Base-by-base conservation (phyloP, 1,284 basidiomycete genomes). In the Agroathelia rolfsii region DNA sequence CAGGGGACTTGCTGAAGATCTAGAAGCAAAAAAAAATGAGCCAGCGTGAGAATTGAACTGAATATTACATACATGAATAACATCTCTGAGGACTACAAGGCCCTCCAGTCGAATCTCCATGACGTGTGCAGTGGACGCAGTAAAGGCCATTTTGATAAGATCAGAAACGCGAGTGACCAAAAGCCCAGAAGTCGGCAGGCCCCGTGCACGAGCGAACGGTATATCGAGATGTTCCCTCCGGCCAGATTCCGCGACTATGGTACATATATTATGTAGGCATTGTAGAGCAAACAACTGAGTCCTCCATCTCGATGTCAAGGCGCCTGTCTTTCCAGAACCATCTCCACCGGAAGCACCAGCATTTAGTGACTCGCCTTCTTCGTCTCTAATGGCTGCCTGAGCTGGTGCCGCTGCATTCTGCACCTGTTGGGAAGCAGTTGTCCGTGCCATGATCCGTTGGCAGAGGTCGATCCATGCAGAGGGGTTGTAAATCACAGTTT, bases 401-500 rank as follows among this genome's bases (percentile, higher is more conserved):
- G 69, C 65, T 19, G 58, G 46, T 3, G 59, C 58, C 0, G 72
- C 66, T 6, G 73, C 71, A 39, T 83, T 72, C 1, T 68, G 67
- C 7, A 75, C 74, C 42, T 76, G 81, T 45, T 88, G 84, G 4
- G 81, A 77, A 2, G 81, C 82, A 10, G 83, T 88, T 11, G 84
- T 86, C 6, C 81, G 68, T 4, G 84, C 79, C 87, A 97, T 95
- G 56, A 98, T 97, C 20, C 90, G 69, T 54, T 97, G 92, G 50
- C 94, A 98, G 1, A 98, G 66, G 50, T 95, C 92, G 40, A 99
- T 95, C 95, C 95, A 99, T 2, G 92, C 93, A 0, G 83, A 89
- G 0, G 95, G 93, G 40, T 93, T 88, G 34, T 86, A 74, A 13
- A 87, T 72, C 1, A 92, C 92, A 0, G 95, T 98, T 55, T 97